phyloP scores from a whole-genome alignment of 495 filamentous ascomycete genomes.

The Talaromyces nanjingensis region DNA sequence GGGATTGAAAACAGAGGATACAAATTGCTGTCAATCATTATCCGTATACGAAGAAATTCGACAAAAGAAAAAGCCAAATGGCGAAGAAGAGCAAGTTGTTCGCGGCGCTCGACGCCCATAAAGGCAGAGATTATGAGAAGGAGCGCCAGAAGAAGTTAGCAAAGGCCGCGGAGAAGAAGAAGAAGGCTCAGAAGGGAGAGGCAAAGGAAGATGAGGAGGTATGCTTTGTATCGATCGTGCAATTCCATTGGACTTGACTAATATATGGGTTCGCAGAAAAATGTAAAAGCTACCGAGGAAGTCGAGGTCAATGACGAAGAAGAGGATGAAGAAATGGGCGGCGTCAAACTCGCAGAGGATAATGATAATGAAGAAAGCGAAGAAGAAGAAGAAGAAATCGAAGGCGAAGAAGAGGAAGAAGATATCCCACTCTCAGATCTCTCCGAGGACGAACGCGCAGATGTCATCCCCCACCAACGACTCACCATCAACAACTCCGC shows the following conservation, averaged over 20 bases:
- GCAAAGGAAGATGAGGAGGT: slow-evolving; percentile 24
- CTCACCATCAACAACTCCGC: slow-evolving; percentile 96
- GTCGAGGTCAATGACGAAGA: neutral
- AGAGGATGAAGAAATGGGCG: neutral
- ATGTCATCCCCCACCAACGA: slow-evolving; percentile 80
- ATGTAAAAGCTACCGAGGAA: neutral
- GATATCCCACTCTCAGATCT: slow-evolving; percentile 84
- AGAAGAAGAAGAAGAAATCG: slow-evolving; percentile 23
- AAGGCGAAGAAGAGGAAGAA: slow-evolving; percentile 36
- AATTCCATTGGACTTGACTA: neutral
- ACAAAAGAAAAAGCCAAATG: slow-evolving; percentile 30
- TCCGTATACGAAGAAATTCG: neutral
- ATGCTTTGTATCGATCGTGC: neutral
- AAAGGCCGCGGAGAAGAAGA: slow-evolving; percentile 47
- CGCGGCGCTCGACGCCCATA: slow-evolving; percentile 58
- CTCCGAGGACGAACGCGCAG: slow-evolving; percentile 72
- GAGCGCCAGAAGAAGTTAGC: slow-evolving; percentile 57
- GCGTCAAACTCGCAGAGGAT: neutral
- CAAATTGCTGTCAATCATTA: neutral
- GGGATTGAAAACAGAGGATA: neutral
- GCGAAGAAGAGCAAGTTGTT: slow-evolving; percentile 59
- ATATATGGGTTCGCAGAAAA: neutral
- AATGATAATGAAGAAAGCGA: slow-evolving; percentile 20
- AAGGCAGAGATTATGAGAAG: slow-evolving; percentile 60
- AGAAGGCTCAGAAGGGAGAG: slow-evolving; percentile 31